Percentiles rank a stretch among this genome's conserved stretches.
Conservation (phyloP, 1,284 basidiomycete species). For the Ceratobasidium theobromae region DNA sequence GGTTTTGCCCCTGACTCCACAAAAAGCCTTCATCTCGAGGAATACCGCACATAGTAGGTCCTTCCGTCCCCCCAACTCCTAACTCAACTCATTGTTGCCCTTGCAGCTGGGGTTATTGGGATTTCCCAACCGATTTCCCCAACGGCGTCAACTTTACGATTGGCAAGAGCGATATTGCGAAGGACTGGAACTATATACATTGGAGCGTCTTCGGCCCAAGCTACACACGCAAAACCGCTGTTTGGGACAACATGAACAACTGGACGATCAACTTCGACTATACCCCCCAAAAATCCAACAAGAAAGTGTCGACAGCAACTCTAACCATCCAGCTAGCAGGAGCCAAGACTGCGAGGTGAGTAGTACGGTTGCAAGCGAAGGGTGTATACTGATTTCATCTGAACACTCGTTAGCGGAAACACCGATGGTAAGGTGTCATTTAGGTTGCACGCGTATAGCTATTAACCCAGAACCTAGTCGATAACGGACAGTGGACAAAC, state of each 20-base stretch:
- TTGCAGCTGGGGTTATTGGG: conserved; percentile 38
- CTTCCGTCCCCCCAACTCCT: background rate
- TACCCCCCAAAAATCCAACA: conserved; percentile 21
- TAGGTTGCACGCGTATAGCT: background rate
- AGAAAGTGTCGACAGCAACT: conserved; percentile 14
- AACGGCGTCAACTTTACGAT: conserved; percentile 39
- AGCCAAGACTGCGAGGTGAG: conserved; percentile 25
- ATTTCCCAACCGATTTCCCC: conserved; percentile 40
- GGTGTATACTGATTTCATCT: background rate
- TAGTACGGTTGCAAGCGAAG: background rate
- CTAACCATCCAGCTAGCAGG: conserved; percentile 25
- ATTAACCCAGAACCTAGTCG: conserved; percentile 39
- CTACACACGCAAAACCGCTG: conserved; percentile 11
- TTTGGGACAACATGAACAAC: conserved; percentile 38
- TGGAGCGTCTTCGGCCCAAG: conserved; percentile 38
- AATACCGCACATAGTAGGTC: conserved; percentile 38
- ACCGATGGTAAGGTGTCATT: conserved; percentile 29
- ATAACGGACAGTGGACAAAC: conserved; percentile 39
- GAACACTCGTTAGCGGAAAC: background rate
- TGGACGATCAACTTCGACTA: conserved; percentile 40
- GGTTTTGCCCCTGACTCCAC: conserved; percentile 37
- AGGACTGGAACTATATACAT: conserved; percentile 40
- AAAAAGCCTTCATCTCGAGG: conserved; percentile 36
- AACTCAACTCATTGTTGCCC: background rate
- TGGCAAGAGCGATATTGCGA: conserved; percentile 36